Conservation (phyloP, 495 filamentous ascomycete species). For the Penicillium flavigenum region DNA sequence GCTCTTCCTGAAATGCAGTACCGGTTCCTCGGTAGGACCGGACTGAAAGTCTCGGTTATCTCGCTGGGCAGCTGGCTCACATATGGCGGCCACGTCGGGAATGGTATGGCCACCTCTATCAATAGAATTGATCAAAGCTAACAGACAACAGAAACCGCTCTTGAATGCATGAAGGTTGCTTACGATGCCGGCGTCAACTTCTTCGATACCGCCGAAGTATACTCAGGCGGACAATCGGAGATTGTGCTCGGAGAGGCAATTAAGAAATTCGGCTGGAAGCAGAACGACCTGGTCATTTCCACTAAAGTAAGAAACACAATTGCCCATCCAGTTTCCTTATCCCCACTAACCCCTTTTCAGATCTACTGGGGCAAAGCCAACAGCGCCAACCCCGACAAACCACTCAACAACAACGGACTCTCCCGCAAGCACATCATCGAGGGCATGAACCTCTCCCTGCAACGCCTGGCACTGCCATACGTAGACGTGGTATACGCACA, state of each 20-base stretch:
- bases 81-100: constrained; percentile 72
- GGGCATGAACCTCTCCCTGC: constrained; percentile 61
- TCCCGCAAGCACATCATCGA: constrained; percentile 83
- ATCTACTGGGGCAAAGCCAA: constrained; percentile 67
- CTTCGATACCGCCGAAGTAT: constrained; percentile 55
- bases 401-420: constrained; percentile 73
- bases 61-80: constrained; percentile 76
- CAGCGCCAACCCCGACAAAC: constrained; percentile 58
- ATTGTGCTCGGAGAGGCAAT: constrained; percentile 72
- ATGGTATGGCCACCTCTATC: constrained; percentile 45
- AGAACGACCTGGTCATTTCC: constrained; percentile 79
- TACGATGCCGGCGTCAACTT: constrained; percentile 77
- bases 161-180: constrained; percentile 70
- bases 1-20: constrained; percentile 66
- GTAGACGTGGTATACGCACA: constrained; percentile 85
- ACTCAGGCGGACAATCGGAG: constrained; percentile 65
- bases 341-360: constrained; percentile 28
- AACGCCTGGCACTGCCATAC: constrained; percentile 66
- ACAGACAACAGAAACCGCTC: constrained; percentile 54
- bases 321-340: neutral
- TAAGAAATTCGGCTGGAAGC: constrained; percentile 61
- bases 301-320: constrained; percentile 60
- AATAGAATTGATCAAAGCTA: neutral
- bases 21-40: constrained; percentile 71
- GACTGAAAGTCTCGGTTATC: constrained; percentile 72